phyloP scores from a whole-genome alignment of 2,329 filamentous ascomycete genomes.

The Botryosphaeria agaves region DNA sequence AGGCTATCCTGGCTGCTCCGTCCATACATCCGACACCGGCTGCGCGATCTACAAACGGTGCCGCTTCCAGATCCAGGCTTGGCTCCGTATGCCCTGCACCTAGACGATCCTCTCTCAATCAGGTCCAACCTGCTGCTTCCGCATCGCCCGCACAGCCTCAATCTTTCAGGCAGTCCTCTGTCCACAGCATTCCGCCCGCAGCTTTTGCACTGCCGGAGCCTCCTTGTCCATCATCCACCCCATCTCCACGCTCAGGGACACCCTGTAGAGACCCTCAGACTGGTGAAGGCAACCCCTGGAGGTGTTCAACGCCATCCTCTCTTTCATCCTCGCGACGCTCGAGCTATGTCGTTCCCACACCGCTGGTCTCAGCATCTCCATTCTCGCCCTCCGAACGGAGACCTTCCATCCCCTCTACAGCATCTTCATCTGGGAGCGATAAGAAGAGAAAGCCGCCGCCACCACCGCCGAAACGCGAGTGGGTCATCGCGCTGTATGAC shows the following conservation, averaged over 20 bases:
- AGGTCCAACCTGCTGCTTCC: no score
- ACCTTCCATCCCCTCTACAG: background rate
- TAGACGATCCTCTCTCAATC: no score
- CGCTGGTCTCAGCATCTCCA: no score
- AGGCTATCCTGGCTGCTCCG: constrained; percentile 47
- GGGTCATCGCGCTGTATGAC: constrained; percentile 56
- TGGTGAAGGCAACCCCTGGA: no score
- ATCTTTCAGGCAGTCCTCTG: no score
- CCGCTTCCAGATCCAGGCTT: constrained; percentile 28
- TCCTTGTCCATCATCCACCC: no score
- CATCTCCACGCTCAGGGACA: no score
- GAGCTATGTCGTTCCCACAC: background rate
- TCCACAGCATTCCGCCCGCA: no score
- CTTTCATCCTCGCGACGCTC: background rate
- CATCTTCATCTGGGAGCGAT: background rate
- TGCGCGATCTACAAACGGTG: constrained; percentile 4
- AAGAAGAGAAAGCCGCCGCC: constrained; percentile 69
- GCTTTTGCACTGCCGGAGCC: no score
- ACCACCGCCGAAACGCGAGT: constrained; percentile 45
- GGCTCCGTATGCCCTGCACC: constrained; percentile 18
- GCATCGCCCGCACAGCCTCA: no score
- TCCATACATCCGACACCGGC: constrained; percentile 40
- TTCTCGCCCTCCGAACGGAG: no score
- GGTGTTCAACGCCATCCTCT: background rate
- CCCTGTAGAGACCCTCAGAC: no score